phyloP scores from a whole-genome alignment of 1,284 basidiomycete genomes.

The Fomitopsis pinicola region DNA sequence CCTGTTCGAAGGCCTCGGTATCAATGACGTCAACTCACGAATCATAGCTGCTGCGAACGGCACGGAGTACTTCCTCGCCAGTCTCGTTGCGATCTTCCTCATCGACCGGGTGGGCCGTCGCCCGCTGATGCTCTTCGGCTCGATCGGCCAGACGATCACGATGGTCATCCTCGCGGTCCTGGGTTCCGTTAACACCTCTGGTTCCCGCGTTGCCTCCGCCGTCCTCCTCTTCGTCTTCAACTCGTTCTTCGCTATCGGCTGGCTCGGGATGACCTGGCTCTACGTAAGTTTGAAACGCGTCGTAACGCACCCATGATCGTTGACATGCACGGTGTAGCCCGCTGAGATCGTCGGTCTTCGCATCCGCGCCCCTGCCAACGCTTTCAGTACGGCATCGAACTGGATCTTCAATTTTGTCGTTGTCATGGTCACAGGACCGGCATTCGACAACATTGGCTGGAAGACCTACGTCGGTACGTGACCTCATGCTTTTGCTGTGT shows the following conservation, averaged over 20 bases:
- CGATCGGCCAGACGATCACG: constrained; percentile 59
- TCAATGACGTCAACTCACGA: constrained; percentile 56
- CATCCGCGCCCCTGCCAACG: constrained; percentile 66
- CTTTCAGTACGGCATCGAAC: constrained; percentile 63
- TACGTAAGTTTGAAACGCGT: constrained; percentile 39
- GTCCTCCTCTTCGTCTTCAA: constrained; percentile 68
- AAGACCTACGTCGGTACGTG: constrained; percentile 54
- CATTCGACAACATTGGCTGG: constrained; percentile 61
- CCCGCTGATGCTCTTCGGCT: constrained; percentile 66
- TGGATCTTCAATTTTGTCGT: constrained; percentile 67
- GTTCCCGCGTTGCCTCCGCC: constrained; percentile 48
- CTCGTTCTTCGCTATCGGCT: constrained; percentile 68
- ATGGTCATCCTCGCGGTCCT: constrained; percentile 58
- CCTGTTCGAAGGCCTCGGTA: constrained; percentile 55
- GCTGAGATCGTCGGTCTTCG: constrained; percentile 63
- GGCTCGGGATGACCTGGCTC: constrained; percentile 72
- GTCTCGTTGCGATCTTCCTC: constrained; percentile 51
- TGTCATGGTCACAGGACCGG: constrained; percentile 64
- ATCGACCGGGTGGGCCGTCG: constrained; percentile 63
- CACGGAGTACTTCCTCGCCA: constrained; percentile 65
- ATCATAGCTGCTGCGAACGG: constrained; percentile 68
- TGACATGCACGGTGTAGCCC: constrained; percentile 32
- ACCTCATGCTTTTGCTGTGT: neutral
- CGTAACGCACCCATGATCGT: neutral
- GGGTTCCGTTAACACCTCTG: constrained; percentile 42